Base-by-base conservation (phyloP, 176 grass and related monocot species). In the Raddia distichophylla region DNA sequence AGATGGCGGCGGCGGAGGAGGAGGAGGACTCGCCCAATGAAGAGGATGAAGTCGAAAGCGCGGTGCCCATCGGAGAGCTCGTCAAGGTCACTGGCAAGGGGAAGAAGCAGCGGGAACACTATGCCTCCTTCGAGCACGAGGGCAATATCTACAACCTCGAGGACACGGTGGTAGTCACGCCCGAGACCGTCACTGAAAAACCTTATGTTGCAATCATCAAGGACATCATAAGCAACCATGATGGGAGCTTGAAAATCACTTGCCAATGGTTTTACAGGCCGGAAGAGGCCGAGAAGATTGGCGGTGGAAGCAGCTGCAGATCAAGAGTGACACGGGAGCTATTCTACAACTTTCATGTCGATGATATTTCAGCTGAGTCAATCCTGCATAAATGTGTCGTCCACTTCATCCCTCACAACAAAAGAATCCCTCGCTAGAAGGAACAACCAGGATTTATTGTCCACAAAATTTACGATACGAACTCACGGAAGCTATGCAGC, bases 181-280 rank as follows among this genome's bases (percentile, higher is more conserved):
- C 96, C 13, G 96, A 95, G 70, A 82, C 73, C 33, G 77, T 69
- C 47, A 71, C 48, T 4, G 85, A 91, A 48, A 99, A 99, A 64
- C 93, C 96, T 10, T 99, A 99, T 82, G 96, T 95, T 16, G 96
- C 93, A 32, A 93, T 98, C 56, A 89, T 98, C 80, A 98, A 98
- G 86, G 92, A 99, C 64, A 99, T 99, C 76, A 90, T 87, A 69
- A 85, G 91, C 80, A 63, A 43, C 27, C 27, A 27, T 42, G 76
- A 99, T 43, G 93, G 87, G 15, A 95, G 54, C 86, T 71, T 99
- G 73, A 86, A 78, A 56, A 69, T 99, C 56, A 99, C 82, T 65
- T 90, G 96, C 32, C 96, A 99, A 50, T 99, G 96, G 96, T 99
- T 99, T 89, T 99, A 99, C 71, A 88, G 96, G 65, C 96, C 96